Percentiles rank a stretch among this genome's conserved stretches.
Conservation (phyloP, 108 stramenopile genomes). For the Conticribra guillardii region DNA sequence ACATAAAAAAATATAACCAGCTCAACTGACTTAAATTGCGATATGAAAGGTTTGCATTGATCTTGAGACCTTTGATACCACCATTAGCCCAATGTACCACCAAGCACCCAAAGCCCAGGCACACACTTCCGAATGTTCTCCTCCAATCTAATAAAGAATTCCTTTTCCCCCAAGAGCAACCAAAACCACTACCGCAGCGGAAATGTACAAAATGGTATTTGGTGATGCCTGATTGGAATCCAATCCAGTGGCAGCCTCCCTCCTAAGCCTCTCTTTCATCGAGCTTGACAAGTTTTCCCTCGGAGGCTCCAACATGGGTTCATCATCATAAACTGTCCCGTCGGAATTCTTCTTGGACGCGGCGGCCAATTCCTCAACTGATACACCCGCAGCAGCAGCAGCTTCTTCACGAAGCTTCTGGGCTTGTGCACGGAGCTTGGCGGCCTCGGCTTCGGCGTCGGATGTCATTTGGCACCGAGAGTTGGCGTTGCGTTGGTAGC, state of each 20-base stretch:
- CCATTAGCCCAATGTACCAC: too few species aligned
- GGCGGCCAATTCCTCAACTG: constrained; percentile 33
- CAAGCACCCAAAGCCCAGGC: too few species aligned
- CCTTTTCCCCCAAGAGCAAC: constrained; percentile 70
- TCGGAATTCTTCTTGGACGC: constrained; percentile 10
- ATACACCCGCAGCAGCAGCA: constrained; percentile 35
- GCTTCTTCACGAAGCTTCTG: constrained; percentile 43
- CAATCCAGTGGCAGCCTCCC: constrained; percentile 76
- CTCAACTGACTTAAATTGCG: too few species aligned
- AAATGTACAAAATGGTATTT: constrained; percentile 82
- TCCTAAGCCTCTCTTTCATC: constrained; percentile 70
- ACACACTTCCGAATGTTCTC: neutral
- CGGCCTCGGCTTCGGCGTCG: constrained; percentile 42
- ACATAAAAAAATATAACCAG: too few species aligned
- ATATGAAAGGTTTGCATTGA: too few species aligned
- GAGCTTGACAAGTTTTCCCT: constrained; percentile 67
- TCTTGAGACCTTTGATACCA: too few species aligned
- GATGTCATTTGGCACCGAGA: constrained; percentile 36
- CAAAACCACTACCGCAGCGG: constrained; percentile 62
- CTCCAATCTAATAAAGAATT: constrained; percentile 64
- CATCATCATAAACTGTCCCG: constrained; percentile 51
- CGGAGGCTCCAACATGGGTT: constrained; percentile 38
- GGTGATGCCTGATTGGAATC: constrained; percentile 71
- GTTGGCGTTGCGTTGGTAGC: constrained; percentile 10
- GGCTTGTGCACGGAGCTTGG: constrained; percentile 29